Percentiles rank a stretch among this genome's conserved stretches.
Evolutionary conservation across 2,329 filamentous ascomycete species (phyloP).

Genomic region (Neofusicoccum cordaticola): DNA sequence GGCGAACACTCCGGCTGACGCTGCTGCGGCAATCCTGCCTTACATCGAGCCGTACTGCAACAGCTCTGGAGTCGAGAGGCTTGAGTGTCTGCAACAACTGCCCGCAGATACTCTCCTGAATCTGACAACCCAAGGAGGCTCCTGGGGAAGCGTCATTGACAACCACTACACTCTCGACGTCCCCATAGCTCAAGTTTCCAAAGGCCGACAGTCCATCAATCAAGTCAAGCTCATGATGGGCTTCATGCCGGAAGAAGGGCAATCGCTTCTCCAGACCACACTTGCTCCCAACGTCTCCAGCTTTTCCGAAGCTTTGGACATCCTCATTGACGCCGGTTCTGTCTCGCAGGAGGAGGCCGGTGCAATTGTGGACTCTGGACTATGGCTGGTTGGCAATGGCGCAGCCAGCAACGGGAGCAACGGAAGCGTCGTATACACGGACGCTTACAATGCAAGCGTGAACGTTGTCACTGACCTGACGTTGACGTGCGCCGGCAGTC

Average conservation of each 20-base stretch:
- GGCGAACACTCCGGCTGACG: slow-evolving; percentile 28
- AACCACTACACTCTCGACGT: background rate
- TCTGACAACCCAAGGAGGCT: background rate
- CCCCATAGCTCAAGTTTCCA: background rate
- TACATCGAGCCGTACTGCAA: slow-evolving; percentile 30
- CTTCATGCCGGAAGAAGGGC: slow-evolving; percentile 8
- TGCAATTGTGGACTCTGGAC: background rate
- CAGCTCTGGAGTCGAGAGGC: background rate
- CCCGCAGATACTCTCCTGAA: slow-evolving; percentile 25
- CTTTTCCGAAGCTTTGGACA: background rate
- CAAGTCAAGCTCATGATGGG: background rate
- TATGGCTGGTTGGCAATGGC: background rate
- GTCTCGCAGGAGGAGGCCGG: background rate
- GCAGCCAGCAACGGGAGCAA: background rate
- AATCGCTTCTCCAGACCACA: background rate
- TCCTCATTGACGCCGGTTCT: background rate
- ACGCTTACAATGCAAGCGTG: background rate
- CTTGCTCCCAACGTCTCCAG: background rate
- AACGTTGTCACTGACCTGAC: background rate
- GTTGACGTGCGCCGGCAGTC: background rate
- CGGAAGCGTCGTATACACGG: background rate
- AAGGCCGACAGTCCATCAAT: background rate
- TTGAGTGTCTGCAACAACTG: background rate
- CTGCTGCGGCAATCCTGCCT: slow-evolving; percentile 22
- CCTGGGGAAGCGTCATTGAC: background rate